Conservation (phyloP, 202 grass and related monocot genomes). For the Setaria viridis region DNA sequence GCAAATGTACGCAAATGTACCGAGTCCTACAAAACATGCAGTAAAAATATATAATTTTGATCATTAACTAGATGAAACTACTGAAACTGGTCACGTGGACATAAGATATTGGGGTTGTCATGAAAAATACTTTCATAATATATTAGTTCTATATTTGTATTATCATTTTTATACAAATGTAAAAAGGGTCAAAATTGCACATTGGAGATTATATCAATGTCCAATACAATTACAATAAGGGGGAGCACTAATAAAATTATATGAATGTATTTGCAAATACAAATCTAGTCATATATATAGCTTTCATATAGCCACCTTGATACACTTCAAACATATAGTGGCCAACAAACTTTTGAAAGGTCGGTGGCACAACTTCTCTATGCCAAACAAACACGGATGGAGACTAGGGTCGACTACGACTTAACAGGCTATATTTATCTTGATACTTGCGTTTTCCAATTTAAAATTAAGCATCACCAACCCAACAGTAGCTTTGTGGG, state of each 20-base stretch:
- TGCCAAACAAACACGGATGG: neutral
- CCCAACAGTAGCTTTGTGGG: too few relatives aligned
- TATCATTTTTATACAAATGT: neutral
- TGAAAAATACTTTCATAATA: neutral
- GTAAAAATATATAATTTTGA: neutral
- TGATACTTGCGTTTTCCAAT: neutral
- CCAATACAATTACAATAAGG: neutral
- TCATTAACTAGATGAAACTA: neutral
- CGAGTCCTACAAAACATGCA: neutral
- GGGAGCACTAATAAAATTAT: too few relatives aligned
- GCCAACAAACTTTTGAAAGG: neutral
- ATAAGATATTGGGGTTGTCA: neutral
- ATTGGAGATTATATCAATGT: neutral
- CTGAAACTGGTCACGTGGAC: neutral
- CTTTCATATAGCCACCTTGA: neutral
- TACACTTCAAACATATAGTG: neutral
- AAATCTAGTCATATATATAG: too few relatives aligned
- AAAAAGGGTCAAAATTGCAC: neutral
- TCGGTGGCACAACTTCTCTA: neutral
- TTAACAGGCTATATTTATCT: neutral
- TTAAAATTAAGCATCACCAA: neutral
- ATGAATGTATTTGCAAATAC: too few relatives aligned
- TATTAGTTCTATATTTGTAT: neutral
- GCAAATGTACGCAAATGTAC: neutral
- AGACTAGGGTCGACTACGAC: neutral